A percentile compares a stretch with the other conserved stretches of the same genome.
Conservation (phyloP, 306 rosid species). For the Abrus pulchellus region DNA sequence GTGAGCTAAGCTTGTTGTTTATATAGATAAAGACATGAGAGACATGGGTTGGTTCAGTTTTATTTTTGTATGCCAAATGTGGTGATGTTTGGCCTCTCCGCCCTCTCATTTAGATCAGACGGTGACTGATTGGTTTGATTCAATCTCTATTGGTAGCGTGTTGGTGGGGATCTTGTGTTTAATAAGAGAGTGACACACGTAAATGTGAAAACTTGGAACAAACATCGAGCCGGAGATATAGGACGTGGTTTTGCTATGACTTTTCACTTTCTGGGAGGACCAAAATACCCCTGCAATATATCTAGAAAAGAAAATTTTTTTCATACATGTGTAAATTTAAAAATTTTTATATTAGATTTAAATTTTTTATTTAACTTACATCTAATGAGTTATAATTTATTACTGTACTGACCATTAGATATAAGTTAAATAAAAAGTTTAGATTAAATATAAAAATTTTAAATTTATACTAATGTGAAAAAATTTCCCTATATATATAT, state of each 20-base stretch:
- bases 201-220: conserved; percentile 25
- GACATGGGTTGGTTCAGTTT: neutral
- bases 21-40: conserved; percentile 30
- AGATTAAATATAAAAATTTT: no score
- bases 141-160: neutral
- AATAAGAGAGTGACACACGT: neutral
- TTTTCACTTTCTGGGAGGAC: conserved; percentile 32
- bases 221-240: conserved; percentile 9
- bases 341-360: no score
- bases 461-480: no score
- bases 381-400: no score
- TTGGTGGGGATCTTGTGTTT: no score
- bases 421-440: no score
- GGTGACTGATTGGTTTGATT: conserved; percentile 32
- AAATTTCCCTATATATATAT: no score
- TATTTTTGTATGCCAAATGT: conserved; percentile 16
- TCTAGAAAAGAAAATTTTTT: no score
- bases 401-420: no score
- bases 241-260: conserved; percentile 19
- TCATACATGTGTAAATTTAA: no score
- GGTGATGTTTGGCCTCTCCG: conserved; percentile 14
- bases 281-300: conserved; percentile 8
- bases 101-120: conserved; percentile 36
- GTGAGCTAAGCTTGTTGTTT: conserved; percentile 40
- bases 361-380: no score